Base-by-base conservation (phyloP, 805 yeast species). In the Saccharomycopsis sp. region DNA sequence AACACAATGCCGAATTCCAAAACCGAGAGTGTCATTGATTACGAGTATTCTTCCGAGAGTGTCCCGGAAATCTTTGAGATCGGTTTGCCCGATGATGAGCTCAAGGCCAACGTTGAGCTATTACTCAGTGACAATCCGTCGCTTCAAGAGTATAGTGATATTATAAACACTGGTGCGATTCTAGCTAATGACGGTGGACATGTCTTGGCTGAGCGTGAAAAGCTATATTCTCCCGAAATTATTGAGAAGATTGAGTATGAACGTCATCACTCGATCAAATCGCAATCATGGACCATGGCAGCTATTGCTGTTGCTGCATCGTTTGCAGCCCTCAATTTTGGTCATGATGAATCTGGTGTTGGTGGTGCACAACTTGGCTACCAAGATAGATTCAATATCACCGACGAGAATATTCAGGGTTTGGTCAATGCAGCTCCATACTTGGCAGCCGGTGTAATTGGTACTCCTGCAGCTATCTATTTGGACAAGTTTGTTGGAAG, bases 291-390 rank as follows among this genome's bases (percentile, higher is more conserved):
- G 69, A 77, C 80, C 20, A 78, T 82, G 69, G 78, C 84, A 7
- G 71, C 83, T 65, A 83, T 86, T 52, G 84, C 89, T 2, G 73
- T 84, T 75, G 83, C 87, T n/a, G 65, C 70, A 7, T 68, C 70
- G 0, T 64, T 66, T 54, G 82, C 82, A 17, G 86, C 87, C 2
- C 84, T 86, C 3, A 87, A 84, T 54, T 82, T 78, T 67, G 90
- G 90, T 56, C 83, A 83, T 87, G 90, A 85, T 68, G 87, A 85
- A 68, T 79, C 88, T 3, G 89, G 84, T 8, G 73, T 83, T 59
- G 84, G 85, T 62, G 90, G 89, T 42, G 89, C 89, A 22, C 81
- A 79, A 53, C 68, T 84, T 23, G 80, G 78, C 62, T 82, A 76
- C 64, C 81, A 83, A 8, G 61, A 64, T 19, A 74, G 73, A 38